Evolutionary conservation across 1,284 basidiomycete genomes (phyloP).

Genomic region (Taiwanofungus camphoratus): DNA sequence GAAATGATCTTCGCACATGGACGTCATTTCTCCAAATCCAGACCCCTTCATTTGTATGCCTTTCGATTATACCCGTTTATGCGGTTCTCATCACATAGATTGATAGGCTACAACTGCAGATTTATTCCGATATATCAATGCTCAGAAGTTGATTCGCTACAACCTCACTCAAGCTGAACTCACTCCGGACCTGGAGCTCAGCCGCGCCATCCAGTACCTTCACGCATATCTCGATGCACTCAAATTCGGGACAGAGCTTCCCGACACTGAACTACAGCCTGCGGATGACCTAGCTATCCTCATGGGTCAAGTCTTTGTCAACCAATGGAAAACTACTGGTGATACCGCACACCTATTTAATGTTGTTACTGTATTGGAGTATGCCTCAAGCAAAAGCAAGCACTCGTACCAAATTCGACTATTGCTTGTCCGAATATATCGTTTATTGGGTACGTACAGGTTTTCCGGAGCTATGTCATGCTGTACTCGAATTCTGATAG

Average conservation of each 20-base stretch:
- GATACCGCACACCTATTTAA: conserved; percentile 56
- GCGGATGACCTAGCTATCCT: conserved; percentile 82
- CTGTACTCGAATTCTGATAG: background rate
- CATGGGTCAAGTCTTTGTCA: conserved; percentile 63
- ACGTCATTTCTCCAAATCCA: conserved; percentile 47
- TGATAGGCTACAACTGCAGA: conserved; percentile 36
- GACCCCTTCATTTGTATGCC: conserved; percentile 44
- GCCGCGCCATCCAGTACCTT: conserved; percentile 46
- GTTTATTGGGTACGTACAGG: conserved; percentile 56
- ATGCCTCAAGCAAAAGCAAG: conserved; percentile 64
- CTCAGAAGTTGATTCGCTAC: conserved; percentile 65
- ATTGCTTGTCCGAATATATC: conserved; percentile 72
- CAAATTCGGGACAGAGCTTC: conserved; percentile 57
- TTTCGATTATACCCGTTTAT: background rate
- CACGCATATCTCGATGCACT: conserved; percentile 62
- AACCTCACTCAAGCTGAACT: conserved; percentile 43
- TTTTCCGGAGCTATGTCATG: conserved; percentile 1
- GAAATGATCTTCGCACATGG: conserved; percentile 46
- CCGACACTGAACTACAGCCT: conserved; percentile 78
- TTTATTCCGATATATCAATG: conserved; percentile 62
- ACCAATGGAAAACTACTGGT: conserved; percentile 51
- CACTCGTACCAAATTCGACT: conserved; percentile 74
- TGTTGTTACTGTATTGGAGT: conserved; percentile 65
- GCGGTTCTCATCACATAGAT: too few relatives aligned
- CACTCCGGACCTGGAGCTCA: conserved; percentile 49